Conservation (phyloP, 2,329 filamentous ascomycete genomes). For the Fusarium nanum region DNA sequence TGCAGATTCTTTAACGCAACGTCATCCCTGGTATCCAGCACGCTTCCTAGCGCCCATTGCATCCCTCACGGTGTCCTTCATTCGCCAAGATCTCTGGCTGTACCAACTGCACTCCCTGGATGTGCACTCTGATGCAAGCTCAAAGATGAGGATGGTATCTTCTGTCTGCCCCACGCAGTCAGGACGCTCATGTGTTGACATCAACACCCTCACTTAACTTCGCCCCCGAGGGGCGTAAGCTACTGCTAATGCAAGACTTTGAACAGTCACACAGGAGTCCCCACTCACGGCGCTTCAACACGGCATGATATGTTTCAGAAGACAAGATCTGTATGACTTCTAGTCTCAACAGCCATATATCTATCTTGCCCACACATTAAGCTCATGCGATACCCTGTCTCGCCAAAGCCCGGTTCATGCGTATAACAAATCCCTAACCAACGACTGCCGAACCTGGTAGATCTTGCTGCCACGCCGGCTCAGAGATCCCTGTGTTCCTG, state of each 20-base stretch:
- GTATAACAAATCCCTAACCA: constrained; percentile 27
- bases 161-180: constrained; percentile 16
- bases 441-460: constrained; percentile 31
- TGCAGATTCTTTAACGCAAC: constrained; percentile 47
- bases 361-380: constrained; percentile 9
- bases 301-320: constrained; percentile 7
- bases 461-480: constrained; percentile 18
- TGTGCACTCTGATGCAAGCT: constrained; percentile 10
- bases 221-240: constrained; percentile 9
- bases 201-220: background rate
- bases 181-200: constrained; percentile 16
- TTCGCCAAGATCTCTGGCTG: constrained; percentile 10
- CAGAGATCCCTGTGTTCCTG: constrained; percentile 22
- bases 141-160: constrained; percentile 3
- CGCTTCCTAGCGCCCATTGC: constrained; percentile 33
- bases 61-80: constrained; percentile 5
- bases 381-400: constrained; percentile 16
- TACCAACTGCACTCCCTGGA: constrained; percentile 7
- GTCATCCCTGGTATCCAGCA: constrained; percentile 23
- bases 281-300: constrained; percentile 30
- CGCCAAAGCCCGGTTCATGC: constrained; percentile 7
- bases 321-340: constrained; percentile 15
- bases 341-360: constrained; percentile 1
- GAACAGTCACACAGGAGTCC: constrained; percentile 23
- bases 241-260: constrained; percentile 29